Percentiles rank a stretch among this genome's conserved stretches.
These are phyloP conservation scores for Metarhizium guizhouense DNA, from an alignment of 2,329 filamentous ascomycete species.

Conservation along the genomic window DNA sequence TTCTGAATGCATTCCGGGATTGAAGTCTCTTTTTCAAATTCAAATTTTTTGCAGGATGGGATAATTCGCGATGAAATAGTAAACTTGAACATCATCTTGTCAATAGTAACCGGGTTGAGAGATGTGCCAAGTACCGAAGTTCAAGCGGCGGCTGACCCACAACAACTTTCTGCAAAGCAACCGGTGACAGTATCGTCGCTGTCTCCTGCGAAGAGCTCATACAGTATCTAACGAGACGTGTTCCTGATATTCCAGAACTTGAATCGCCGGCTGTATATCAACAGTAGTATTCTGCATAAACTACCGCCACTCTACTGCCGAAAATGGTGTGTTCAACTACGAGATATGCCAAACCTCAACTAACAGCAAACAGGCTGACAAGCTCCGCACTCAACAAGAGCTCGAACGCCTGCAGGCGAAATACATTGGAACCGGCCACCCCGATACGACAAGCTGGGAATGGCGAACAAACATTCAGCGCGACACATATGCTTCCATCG, in stretches of 20 bases:
- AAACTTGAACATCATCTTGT: background rate
- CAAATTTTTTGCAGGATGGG: too few relatives aligned
- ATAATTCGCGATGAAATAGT: background rate
- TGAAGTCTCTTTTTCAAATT: too few relatives aligned
- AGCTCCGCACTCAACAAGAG: constrained; percentile 94
- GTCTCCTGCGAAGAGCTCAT: too few relatives aligned
- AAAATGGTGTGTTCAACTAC: background rate
- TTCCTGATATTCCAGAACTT: background rate
- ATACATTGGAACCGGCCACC: constrained; percentile 91
- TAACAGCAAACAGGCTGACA: constrained; percentile 62
- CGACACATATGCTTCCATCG: constrained; percentile 81
- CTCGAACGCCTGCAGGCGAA: constrained; percentile 94
- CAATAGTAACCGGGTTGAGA: background rate
- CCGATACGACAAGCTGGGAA: constrained; percentile 95
- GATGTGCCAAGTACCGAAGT: constrained; percentile 4
- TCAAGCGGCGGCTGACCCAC: constrained; percentile 6
- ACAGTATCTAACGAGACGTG: too few relatives aligned
- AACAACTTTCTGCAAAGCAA: background rate
- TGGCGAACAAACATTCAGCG: constrained; percentile 94
- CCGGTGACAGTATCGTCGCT: too few relatives aligned
- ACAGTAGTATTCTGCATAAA: too few relatives aligned
- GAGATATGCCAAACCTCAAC: background rate
- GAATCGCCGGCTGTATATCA: too few relatives aligned
- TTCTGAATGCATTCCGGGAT: too few relatives aligned
- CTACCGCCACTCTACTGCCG: too few relatives aligned